phyloP scores from a whole-genome alignment of 805 yeast genomes.

The Metschnikowia henanensis region DNA sequence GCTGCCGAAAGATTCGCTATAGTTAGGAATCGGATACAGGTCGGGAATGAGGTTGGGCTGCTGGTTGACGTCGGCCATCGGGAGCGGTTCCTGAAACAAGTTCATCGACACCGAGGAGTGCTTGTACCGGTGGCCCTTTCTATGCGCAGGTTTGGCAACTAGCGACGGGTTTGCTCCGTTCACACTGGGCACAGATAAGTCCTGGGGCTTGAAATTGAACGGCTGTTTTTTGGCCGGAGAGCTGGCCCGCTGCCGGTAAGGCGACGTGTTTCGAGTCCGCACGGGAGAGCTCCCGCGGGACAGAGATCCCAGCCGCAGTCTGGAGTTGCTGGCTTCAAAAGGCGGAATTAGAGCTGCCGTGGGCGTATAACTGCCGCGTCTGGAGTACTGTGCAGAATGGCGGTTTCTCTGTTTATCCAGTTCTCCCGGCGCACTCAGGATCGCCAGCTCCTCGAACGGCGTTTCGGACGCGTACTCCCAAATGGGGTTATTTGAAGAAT shows the following conservation, averaged over 20 bases:
- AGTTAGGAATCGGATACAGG: constrained; percentile 71
- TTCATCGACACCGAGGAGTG: constrained; percentile 97
- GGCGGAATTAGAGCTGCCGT: constrained; percentile 24
- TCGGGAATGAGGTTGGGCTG: constrained; percentile 64
- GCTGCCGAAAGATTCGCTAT: constrained; percentile 60
- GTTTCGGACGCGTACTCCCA: constrained; percentile 27
- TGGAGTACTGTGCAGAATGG: constrained; percentile 21
- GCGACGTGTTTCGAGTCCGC: constrained; percentile 12
- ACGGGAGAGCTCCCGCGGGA: constrained; percentile 34
- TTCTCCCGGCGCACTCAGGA: not conserved
- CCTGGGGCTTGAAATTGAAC: constrained; percentile 65
- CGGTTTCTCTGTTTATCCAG: constrained; percentile 22
- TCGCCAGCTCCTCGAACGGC: constrained; percentile 1
- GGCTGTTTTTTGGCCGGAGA: constrained; percentile 38
- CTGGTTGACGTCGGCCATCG: constrained; percentile 37
- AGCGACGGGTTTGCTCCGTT: constrained; percentile 11
- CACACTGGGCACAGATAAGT: constrained; percentile 24
- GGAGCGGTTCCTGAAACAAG: constrained; percentile 89
- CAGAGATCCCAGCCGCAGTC: constrained; percentile 29
- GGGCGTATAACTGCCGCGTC: constrained; percentile 14
- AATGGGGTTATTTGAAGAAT: constrained; percentile 26
- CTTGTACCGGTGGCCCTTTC: constrained; percentile 94
- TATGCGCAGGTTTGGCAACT: constrained; percentile 56
- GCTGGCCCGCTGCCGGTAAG: constrained; percentile 11
- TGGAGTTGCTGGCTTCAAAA: constrained; percentile 21